These are phyloP conservation scores for Diplodia sapinea DNA, from an alignment of 2,329 filamentous ascomycete species.

Conservation along the genomic window DNA sequence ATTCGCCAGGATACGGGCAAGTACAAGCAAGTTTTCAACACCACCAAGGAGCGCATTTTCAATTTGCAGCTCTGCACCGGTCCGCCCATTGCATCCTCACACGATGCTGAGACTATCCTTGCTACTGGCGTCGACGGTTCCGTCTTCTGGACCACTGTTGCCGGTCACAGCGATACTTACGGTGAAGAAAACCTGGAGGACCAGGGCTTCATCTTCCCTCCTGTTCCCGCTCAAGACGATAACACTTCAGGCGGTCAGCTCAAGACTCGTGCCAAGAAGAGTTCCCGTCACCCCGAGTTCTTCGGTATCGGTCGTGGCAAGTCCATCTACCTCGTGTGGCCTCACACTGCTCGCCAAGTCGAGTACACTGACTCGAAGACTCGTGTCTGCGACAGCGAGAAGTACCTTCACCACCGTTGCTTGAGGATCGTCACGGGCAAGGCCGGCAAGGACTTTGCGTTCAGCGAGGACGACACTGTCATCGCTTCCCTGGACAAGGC, in stretches of 20 bases:
- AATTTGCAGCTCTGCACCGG: slow-evolving; percentile 84
- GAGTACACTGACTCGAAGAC: slow-evolving; percentile 59
- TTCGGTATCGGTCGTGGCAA: slow-evolving; percentile 96
- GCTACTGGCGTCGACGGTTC: slow-evolving; percentile 93
- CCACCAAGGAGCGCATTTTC: slow-evolving; percentile 92
- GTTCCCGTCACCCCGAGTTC: slow-evolving; percentile 86
- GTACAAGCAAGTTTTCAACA: slow-evolving; percentile 89
- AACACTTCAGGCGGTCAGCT: slow-evolving; percentile 90
- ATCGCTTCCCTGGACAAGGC: slow-evolving; percentile 97
- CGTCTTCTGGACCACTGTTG: slow-evolving; percentile 92
- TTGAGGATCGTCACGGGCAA: slow-evolving; percentile 97
- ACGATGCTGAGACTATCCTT: slow-evolving; percentile 79
- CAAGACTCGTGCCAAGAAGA: slow-evolving; percentile 93
- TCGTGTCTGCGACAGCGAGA: slow-evolving; percentile 79
- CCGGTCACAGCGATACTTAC: slow-evolving; percentile 66
- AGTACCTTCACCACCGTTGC: slow-evolving; percentile 82
- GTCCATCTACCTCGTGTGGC: slow-evolving; percentile 86
- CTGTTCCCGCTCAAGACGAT: slow-evolving; percentile 82
- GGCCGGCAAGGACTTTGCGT: slow-evolving; percentile 96
- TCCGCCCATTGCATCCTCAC: slow-evolving; percentile 49
- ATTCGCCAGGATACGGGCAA: slow-evolving; percentile 93
- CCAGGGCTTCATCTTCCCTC: slow-evolving; percentile 87
- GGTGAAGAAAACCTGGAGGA: slow-evolving; percentile 80
- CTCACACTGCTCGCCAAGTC: slow-evolving; percentile 59
- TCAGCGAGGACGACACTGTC: slow-evolving; percentile 93